phyloP scores from a whole-genome alignment of 2,329 filamentous ascomycete species.

The Arachnomyces sp. region DNA sequence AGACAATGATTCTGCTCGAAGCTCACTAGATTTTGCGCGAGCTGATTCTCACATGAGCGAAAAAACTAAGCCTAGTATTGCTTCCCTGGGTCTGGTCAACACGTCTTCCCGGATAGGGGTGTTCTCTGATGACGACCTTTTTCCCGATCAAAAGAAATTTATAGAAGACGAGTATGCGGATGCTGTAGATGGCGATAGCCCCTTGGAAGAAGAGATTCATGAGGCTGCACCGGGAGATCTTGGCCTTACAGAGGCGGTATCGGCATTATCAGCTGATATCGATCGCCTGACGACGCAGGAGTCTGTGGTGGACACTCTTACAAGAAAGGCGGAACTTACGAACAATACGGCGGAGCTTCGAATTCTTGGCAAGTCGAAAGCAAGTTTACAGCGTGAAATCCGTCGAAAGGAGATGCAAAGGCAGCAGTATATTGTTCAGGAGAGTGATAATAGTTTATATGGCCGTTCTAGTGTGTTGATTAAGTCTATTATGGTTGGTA shows the following conservation, averaged over 20 bases:
- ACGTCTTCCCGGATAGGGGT: constrained; percentile 81
- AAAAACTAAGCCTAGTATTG: constrained; percentile 70
- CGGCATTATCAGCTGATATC: constrained; percentile 78
- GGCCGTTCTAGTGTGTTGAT: constrained; percentile 84
- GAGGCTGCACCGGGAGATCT: constrained; percentile 92
- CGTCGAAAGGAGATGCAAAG: constrained; percentile 89
- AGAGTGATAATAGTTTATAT: constrained; percentile 94
- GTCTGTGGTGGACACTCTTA: constrained; percentile 81
- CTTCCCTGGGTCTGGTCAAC: constrained; percentile 83
- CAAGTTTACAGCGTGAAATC: constrained; percentile 86
- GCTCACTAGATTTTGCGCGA: constrained; percentile 51
- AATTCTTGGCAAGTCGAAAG: constrained; percentile 87
- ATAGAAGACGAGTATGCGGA: constrained; percentile 80
- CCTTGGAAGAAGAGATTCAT: constrained; percentile 74
- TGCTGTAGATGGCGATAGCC: constrained; percentile 49
- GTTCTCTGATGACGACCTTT: constrained; percentile 87
- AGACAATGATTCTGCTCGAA: constrained; percentile 54
- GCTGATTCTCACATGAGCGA: constrained; percentile 36
- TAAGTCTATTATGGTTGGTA: constrained; percentile 84
- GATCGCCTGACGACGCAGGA: constrained; percentile 82
- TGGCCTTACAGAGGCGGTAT: constrained; percentile 86
- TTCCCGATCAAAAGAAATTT: constrained; percentile 70
- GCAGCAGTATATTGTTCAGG: constrained; percentile 94
- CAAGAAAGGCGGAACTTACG: constrained; percentile 87
- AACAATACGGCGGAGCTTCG: constrained; percentile 92